phyloP scores from a whole-genome alignment of 1,284 basidiomycete genomes.

The Cerioporus squamosus region DNA sequence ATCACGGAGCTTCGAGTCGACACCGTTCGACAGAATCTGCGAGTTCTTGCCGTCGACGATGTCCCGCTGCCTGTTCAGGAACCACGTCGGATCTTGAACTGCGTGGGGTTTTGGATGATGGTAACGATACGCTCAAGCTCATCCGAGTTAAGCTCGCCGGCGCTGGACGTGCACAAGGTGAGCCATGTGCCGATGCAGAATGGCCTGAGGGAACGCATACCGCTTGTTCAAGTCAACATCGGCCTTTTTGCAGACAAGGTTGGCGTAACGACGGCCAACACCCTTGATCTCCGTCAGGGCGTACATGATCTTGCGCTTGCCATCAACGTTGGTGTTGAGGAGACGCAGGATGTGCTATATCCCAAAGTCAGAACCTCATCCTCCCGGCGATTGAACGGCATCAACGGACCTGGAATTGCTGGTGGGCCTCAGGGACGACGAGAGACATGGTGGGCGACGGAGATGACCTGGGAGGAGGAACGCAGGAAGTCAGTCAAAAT shows the following conservation, averaged over 20 bases:
- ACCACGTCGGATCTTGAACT: slow-evolving; percentile 99
- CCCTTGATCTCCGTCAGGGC: slow-evolving; percentile 99
- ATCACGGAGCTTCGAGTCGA: slow-evolving; percentile 98
- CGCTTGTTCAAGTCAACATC: slow-evolving; percentile 99
- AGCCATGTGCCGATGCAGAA: background rate
- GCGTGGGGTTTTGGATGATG: slow-evolving; percentile 99
- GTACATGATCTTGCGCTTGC: slow-evolving; percentile 98
- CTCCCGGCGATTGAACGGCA: background rate
- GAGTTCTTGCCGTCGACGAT: slow-evolving; percentile 97
- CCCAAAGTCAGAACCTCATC: background rate
- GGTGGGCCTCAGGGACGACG: slow-evolving; percentile 90
- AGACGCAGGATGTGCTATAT: slow-evolving; percentile 94
- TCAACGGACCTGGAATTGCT: slow-evolving; percentile 84
- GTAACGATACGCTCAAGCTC: slow-evolving; percentile 99
- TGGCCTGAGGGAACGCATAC: slow-evolving; percentile 52
- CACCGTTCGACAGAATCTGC: slow-evolving; percentile 96
- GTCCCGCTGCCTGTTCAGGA: slow-evolving; percentile 99
- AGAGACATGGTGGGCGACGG: slow-evolving; percentile 74
- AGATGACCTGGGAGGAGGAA: slow-evolving; percentile 35
- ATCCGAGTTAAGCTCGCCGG: slow-evolving; percentile 93
- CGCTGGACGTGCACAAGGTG: slow-evolving; percentile 47
- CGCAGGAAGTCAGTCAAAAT: slow-evolving; percentile 14
- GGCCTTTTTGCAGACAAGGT: slow-evolving; percentile 99
- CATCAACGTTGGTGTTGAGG: slow-evolving; percentile 99
- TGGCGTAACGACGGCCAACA: slow-evolving; percentile 98